phyloP scores from a whole-genome alignment of 2,329 filamentous ascomycete species.

The Phaeosphaeria sp. region DNA sequence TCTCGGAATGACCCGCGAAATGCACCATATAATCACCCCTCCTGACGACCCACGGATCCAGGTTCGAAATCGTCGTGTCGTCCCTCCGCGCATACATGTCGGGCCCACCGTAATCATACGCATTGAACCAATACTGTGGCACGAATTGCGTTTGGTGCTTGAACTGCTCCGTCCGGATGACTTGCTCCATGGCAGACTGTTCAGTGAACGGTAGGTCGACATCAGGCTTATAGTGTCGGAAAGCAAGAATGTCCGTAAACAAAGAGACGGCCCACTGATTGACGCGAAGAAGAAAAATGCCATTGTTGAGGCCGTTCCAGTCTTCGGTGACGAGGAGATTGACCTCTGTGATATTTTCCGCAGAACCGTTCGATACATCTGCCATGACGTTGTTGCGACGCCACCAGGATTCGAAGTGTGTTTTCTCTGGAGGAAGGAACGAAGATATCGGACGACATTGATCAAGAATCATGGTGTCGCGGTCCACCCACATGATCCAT shows the following conservation, averaged over 20 bases:
- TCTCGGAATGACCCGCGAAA: slow-evolving; percentile 48
- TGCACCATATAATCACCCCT: slow-evolving; percentile 54
- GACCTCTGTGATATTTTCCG: slow-evolving; percentile 16
- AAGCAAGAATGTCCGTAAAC: slow-evolving; percentile 50
- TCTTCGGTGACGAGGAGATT: slow-evolving; percentile 50
- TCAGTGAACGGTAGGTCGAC: slow-evolving; percentile 47
- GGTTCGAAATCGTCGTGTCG: slow-evolving; percentile 46
- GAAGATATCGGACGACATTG: slow-evolving; percentile 50
- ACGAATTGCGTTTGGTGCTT: slow-evolving; percentile 40
- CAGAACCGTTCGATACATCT: neutral
- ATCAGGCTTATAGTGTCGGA: slow-evolving; percentile 48
- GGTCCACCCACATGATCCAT: slow-evolving; percentile 55
- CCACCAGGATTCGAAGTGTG: slow-evolving; percentile 21
- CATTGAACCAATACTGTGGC: slow-evolving; percentile 55
- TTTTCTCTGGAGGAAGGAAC: slow-evolving; percentile 45
- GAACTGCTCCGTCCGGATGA: slow-evolving; percentile 46
- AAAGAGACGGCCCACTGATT: slow-evolving; percentile 49
- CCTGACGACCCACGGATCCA: slow-evolving; percentile 46
- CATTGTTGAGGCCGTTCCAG: slow-evolving; percentile 53
- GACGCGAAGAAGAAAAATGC: slow-evolving; percentile 53
- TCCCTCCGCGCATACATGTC: slow-evolving; percentile 21
- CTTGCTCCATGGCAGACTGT: slow-evolving; percentile 51
- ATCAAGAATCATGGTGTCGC: slow-evolving; percentile 55
- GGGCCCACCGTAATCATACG: slow-evolving; percentile 45
- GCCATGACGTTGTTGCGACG: neutral